Base-by-base conservation (phyloP, 2,329 filamentous ascomycete species). In the Phoma herbarum region DNA sequence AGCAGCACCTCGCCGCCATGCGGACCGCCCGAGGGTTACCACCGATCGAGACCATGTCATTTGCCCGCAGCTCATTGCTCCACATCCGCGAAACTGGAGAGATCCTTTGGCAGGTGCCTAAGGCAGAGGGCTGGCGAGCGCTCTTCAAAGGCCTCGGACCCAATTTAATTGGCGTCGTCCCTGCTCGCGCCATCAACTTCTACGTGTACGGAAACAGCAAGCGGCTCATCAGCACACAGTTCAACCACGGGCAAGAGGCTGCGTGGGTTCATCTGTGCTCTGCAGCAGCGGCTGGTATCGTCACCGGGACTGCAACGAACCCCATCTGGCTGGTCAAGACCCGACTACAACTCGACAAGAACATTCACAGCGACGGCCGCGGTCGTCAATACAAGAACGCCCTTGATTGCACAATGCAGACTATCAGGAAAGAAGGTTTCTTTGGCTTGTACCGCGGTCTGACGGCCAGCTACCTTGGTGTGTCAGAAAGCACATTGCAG, bases 261-360 rank as follows among this genome's bases (percentile, higher is more conserved):
- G 85, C 90, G 0, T 90, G 86, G 83, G 88, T 97, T 11, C 92
- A 97, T 75, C 83, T 97, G 9, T 81, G 86, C 45, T 89, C 92
- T 1, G 93, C 91, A 5, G 87, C 90, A 1, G 83, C 85, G 16
- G 93, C 93, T 1, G 93, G 93, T 2, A 86, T 97, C 42, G 88
- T 89, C 7, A 97, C 94, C 0, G 91, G 91, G 45, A 97, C 94
- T 1, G 91, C 90, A 22, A 98, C 93, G 35, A 97, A 97, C 77
- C 93, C 93, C 1, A 97, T 98, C 72, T 98, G 93, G 93, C 85
- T 98, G 63, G 88, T 98, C 73, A 98, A 98, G 84, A 98, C 93
- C 39, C 84, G 93, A 29, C 77, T 98, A 68, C 93, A 98, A 79
- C 85, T 98, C 31, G 93, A 98, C 81, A 96, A 93, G 81, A 91